Percentiles rank a stretch among this genome's conserved stretches.
These are phyloP conservation scores for Berberis thunbergii DNA, from an alignment of 164 flowering plant species.

Conservation along the genomic window DNA sequence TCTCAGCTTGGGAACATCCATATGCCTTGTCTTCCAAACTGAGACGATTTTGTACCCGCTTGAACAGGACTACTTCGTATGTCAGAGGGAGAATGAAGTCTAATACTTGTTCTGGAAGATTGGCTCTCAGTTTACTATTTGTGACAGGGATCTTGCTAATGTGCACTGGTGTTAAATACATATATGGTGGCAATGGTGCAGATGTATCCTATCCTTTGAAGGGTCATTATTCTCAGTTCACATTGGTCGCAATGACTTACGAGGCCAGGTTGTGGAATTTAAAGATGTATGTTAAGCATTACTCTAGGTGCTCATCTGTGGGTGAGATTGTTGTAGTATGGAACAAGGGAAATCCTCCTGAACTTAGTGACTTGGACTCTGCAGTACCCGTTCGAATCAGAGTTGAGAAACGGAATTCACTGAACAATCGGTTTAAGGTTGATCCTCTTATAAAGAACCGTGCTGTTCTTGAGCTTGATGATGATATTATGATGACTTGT, in stretches of 20 bases:
- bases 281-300: conserved; percentile 84
- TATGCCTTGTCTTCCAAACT: conserved; percentile 39
- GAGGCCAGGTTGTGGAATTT: conserved; percentile 91
- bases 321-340: conserved; percentile 86
- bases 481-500: conserved; percentile 93
- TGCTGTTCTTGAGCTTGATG: conserved; percentile 91
- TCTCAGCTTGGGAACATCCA: conserved; percentile 47
- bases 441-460: conserved; percentile 64
- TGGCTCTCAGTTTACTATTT: conserved; percentile 33
- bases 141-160: conserved; percentile 32
- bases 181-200: conserved; percentile 83
- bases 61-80: conserved; percentile 41
- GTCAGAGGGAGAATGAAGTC: conserved; percentile 47
- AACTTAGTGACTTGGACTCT: conserved; percentile 55
- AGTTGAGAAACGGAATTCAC: conserved; percentile 59
- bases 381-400: conserved; percentile 79
- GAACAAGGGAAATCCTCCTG: conserved; percentile 83
- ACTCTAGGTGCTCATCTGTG: conserved; percentile 87
- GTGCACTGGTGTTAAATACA: conserved; percentile 50
- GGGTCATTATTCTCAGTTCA: conserved; percentile 81
- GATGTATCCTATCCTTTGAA: conserved; percentile 59
- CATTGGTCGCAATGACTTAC: conserved; percentile 82
- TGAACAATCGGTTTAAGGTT: conserved; percentile 71
- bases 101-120: conserved; percentile 42
- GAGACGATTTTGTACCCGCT: conserved; percentile 52